phyloP scores from a whole-genome alignment of 2,329 filamentous ascomycete species.

The Fusarium xyrophilum region DNA sequence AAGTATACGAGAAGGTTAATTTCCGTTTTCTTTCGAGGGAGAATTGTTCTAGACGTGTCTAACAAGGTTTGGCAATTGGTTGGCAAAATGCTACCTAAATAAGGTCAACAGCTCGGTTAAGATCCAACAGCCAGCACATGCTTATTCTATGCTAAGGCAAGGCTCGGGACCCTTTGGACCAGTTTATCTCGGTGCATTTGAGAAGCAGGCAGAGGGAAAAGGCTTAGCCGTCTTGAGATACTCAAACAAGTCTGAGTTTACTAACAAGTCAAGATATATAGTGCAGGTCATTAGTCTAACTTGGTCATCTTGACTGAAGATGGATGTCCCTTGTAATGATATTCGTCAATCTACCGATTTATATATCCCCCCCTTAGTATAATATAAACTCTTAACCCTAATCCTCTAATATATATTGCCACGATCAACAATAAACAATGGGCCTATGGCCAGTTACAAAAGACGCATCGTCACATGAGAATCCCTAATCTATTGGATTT shows the following conservation, averaged over 20 bases:
- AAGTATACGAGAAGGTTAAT: not conserved
- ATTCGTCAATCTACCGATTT: not conserved
- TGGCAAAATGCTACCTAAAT: not conserved
- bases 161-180: too few relatives aligned
- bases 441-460: not conserved
- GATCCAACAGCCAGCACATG: not conserved
- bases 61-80: not conserved
- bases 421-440: not conserved
- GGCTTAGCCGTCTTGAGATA: too few relatives aligned
- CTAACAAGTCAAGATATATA: not conserved
- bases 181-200: not conserved
- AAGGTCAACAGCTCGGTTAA: not conserved
- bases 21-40: not conserved
- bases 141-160: not conserved
- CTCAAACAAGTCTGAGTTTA: rapidly evolving
- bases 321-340: not conserved
- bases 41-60: not conserved
- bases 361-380: too few relatives aligned
- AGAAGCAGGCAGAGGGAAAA: not conserved
- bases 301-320: not conserved
- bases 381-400: too few relatives aligned
- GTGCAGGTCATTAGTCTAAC: not conserved
- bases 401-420: too few relatives aligned
- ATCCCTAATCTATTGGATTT: rapidly evolving
- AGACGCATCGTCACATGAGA: not conserved